phyloP scores from a whole-genome alignment of 2,329 filamentous ascomycete species.

The Sporothrix brunneoviolacea region DNA sequence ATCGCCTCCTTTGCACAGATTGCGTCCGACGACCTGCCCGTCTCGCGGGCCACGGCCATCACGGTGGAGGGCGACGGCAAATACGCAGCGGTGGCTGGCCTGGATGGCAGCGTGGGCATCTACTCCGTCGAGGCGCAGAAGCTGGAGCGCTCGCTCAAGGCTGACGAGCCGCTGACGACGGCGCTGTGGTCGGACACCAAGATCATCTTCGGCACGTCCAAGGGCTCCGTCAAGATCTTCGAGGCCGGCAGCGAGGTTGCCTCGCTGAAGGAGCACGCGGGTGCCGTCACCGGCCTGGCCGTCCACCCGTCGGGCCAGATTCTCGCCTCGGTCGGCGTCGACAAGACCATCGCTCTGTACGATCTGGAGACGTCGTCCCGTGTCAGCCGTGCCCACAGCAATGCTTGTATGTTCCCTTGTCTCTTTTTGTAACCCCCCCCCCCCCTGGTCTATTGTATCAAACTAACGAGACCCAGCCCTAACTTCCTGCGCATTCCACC shows the following conservation, averaged over 20 bases:
- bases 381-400: slow-evolving; percentile 71
- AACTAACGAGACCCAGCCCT: slow-evolving; percentile 45
- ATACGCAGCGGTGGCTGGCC: slow-evolving; percentile 66
- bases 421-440: background rate
- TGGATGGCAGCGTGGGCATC: slow-evolving; percentile 66
- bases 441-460: background rate
- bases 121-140: slow-evolving; percentile 66
- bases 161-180: slow-evolving; percentile 61
- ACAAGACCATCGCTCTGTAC: slow-evolving; percentile 91
- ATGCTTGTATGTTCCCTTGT: slow-evolving; percentile 58
- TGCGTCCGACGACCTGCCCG: slow-evolving; percentile 39
- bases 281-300: slow-evolving; percentile 68
- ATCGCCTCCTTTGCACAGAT: slow-evolving; percentile 47
- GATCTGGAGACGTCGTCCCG: slow-evolving; percentile 62
- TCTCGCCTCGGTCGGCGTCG: slow-evolving; percentile 77
- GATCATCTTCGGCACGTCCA: slow-evolving; percentile 65
- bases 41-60: slow-evolving; percentile 44
- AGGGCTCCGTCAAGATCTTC: slow-evolving; percentile 74
- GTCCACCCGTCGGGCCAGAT: slow-evolving; percentile 78
- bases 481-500: slow-evolving; percentile 79
- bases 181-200: slow-evolving; percentile 59
- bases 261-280: slow-evolving; percentile 74
- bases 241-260: slow-evolving; percentile 63
- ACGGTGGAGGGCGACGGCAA: slow-evolving; percentile 42
- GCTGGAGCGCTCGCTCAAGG: slow-evolving; percentile 59